Conservation (phyloP, 148 eudicot genomes). For the Rhododendron molle region DNA sequence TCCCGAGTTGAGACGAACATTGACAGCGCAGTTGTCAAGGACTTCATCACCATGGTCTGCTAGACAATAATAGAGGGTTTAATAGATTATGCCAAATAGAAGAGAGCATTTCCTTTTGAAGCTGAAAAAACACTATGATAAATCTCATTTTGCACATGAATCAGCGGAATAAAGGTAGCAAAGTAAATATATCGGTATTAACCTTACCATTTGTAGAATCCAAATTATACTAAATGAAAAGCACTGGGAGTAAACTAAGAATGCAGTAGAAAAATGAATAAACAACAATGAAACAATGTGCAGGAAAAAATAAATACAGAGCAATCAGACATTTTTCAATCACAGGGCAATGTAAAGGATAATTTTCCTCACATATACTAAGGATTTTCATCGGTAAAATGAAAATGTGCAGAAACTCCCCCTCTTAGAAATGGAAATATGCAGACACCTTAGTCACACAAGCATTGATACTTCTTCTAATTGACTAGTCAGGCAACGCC, state of each 20-base stretch:
- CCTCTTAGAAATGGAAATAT: background rate
- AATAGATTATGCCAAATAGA: no score
- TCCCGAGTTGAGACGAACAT: slow-evolving; percentile 60
- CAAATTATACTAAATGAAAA: background rate
- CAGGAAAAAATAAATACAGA: no score
- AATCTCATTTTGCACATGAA: no score
- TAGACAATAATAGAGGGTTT: slow-evolving; percentile 7
- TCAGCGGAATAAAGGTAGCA: no score
- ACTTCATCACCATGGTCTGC: slow-evolving; percentile 71
- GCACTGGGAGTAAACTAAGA: background rate
- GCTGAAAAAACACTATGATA: no score
- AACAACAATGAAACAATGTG: background rate
- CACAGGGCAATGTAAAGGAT: background rate
- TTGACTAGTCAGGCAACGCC: background rate
- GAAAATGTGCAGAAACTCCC: background rate
- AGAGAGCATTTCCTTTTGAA: no score
- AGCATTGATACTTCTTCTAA: background rate
- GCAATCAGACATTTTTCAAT: background rate
- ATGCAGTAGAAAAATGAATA: background rate
- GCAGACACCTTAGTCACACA: background rate
- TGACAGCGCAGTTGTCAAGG: slow-evolving; percentile 69
- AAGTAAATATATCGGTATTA: no score
- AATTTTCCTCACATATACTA: background rate
- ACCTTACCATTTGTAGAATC: no score
- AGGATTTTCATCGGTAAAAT: background rate